phyloP scores from a whole-genome alignment of 768 basidiomycete genomes.

The Obba rivulosa region DNA sequence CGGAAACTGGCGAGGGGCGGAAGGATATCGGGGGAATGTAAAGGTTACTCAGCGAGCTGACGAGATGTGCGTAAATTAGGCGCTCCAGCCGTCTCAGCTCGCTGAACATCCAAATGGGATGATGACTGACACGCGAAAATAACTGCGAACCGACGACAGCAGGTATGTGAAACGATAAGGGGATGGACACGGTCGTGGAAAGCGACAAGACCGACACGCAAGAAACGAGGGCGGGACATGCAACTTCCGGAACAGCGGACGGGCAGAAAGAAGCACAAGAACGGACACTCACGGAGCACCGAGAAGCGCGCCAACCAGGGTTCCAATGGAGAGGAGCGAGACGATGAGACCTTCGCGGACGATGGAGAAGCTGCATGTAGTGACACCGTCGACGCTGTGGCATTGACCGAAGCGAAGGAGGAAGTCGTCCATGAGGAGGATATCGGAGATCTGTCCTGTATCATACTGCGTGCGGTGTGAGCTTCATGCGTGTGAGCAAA shows the following conservation, averaged over 20 bases:
- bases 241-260: no score
- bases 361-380: conserved; percentile 46
- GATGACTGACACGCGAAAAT: no score
- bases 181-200: not conserved
- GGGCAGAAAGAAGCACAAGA: not conserved
- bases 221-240: no score
- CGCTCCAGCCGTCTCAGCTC: no score
- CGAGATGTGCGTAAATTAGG: no score
- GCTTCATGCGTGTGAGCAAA: no score
- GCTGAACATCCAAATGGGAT: no score
- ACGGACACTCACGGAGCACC: conserved; percentile 50
- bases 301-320: conserved; percentile 53
- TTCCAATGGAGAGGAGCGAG: conserved; percentile 65
- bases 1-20: no score
- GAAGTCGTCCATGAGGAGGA: conserved; percentile 70
- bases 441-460: conserved; percentile 75
- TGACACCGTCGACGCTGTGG: conserved; percentile 29
- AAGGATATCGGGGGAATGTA: no score
- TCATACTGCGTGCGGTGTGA: conserved; percentile 52
- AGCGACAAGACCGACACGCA: no score
- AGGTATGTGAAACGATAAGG: not conserved
- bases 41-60: no score
- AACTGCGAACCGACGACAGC: no score
- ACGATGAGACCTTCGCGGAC: conserved; percentile 66
- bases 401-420: conserved; percentile 56